These are phyloP conservation scores for Chamaenerion angustifolium DNA, from an alignment of 345 rosid species.

Conservation along the genomic window DNA sequence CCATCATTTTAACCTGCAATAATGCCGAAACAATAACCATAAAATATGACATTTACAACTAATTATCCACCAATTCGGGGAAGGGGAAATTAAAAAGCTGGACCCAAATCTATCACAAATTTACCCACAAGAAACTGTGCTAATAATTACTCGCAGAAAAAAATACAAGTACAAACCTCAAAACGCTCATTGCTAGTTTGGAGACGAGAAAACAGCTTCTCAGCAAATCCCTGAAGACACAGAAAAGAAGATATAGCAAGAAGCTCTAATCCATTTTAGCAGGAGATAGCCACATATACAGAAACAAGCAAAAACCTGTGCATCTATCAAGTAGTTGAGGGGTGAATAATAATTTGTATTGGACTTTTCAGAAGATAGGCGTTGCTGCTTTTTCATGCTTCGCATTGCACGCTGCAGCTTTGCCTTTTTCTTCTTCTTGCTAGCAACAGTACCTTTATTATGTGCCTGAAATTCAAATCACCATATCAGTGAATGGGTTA, in stretches of 20 bases:
- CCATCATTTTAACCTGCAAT: conserved; percentile 80
- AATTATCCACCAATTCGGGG: too few relatives aligned
- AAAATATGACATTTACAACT: not conserved
- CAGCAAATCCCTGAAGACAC: conserved; percentile 58
- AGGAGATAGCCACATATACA: not conserved
- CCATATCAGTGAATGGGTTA: not conserved
- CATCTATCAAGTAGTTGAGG: conserved; percentile 66
- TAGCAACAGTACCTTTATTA: conserved; percentile 67
- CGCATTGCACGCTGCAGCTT: conserved; percentile 69
- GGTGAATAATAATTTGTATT: conserved; percentile 56
- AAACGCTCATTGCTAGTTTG: conserved; percentile 75
- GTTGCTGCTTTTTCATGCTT: conserved; percentile 73
- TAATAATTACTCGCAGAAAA: not conserved
- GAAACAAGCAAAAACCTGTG: conserved; percentile 44
- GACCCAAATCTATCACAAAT: not conserved
- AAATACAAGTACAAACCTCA: conserved; percentile 40
- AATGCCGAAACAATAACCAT: not conserved
- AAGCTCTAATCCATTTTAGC: not conserved
- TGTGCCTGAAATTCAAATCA: conserved; percentile 39
- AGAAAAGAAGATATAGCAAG: not conserved
- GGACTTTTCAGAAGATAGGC: conserved; percentile 39
- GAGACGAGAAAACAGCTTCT: conserved; percentile 75
- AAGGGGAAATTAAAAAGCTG: too few relatives aligned
- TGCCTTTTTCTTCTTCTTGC: conserved; percentile 97
- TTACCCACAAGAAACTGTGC: not conserved